A percentile compares a stretch with the other conserved stretches of the same genome.
phyloP scores from a whole-genome alignment of 495 filamentous ascomycete species.

The Aspergillus haitiensis region DNA sequence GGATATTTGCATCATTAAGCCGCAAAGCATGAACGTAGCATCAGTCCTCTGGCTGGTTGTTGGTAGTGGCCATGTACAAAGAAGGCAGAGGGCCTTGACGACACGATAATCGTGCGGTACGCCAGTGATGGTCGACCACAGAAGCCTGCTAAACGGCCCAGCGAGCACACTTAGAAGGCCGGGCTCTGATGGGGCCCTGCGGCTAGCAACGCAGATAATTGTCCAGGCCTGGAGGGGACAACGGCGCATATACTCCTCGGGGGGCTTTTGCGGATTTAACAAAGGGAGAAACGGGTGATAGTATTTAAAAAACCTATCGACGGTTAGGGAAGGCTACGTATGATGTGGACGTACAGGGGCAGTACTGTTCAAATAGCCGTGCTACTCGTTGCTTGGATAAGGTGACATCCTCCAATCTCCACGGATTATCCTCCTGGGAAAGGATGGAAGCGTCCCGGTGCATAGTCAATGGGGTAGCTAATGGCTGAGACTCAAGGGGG shows the following conservation, averaged over 20 bases:
- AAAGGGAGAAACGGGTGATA: constrained; percentile 89
- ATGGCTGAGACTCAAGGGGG: constrained; percentile 37
- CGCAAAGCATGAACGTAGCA: constrained; percentile 85
- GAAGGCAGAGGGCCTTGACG: constrained; percentile 83
- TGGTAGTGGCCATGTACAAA: constrained; percentile 91
- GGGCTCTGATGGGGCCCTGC: constrained; percentile 68
- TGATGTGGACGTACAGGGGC: not conserved
- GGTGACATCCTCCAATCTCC: constrained; percentile 47
- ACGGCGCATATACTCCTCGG: constrained; percentile 74
- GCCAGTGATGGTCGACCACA: constrained; percentile 79
- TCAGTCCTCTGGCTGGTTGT: constrained; percentile 83
- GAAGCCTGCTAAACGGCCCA: constrained; percentile 67
- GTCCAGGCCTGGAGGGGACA: constrained; percentile 83
- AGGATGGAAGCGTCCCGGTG: constrained; percentile 42
- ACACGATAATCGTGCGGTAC: constrained; percentile 84
- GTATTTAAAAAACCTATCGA: constrained; percentile 62
- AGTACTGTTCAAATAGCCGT: constrained; percentile 49
- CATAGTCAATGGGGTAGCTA: constrained; percentile 43
- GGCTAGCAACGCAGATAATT: constrained; percentile 77
- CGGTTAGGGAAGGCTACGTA: constrained; percentile 19
- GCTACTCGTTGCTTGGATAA: constrained; percentile 41
- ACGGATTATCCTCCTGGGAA: constrained; percentile 42
- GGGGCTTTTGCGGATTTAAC: constrained; percentile 66
- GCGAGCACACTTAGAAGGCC: constrained; percentile 69
- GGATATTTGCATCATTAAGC: constrained; percentile 92